Percentiles rank a stretch among this genome's conserved stretches.
Evolutionary conservation across 805 yeast species (phyloP).

Genomic region (Danielozyma ontarioensis): DNA sequence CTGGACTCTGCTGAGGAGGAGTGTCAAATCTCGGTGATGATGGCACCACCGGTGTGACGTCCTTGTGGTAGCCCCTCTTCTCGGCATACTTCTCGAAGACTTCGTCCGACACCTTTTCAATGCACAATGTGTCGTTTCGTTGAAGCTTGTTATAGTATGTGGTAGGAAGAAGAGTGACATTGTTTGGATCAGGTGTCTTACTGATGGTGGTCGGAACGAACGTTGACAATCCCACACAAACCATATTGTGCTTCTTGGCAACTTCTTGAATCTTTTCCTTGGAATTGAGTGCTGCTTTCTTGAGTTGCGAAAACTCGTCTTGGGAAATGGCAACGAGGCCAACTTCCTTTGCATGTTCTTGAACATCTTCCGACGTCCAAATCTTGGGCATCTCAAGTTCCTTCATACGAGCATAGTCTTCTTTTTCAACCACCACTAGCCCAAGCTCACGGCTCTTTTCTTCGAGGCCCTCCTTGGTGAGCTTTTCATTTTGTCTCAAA

Average conservation of each 20-base stretch:
- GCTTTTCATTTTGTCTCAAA: constrained; percentile 8
- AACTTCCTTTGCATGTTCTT: constrained; percentile 25
- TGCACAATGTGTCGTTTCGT: constrained; percentile 37
- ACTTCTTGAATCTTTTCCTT: constrained; percentile 23
- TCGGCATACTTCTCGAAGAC: constrained; percentile 41
- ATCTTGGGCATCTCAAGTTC: constrained; percentile 10
- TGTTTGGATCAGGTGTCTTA: constrained; percentile 47
- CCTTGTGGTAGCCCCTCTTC: constrained; percentile 43
- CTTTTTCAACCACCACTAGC: constrained; percentile 20
- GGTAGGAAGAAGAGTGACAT: constrained; percentile 60
- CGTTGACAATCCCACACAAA: constrained; percentile 54
- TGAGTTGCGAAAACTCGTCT: constrained; percentile 8
- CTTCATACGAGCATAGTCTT: constrained; percentile 20
- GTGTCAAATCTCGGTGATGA: constrained; percentile 13
- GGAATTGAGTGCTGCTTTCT: constrained; percentile 2
- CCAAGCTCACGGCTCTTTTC: constrained; percentile 21
- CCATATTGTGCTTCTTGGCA: constrained; percentile 43
- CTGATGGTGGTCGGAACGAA: constrained; percentile 61
- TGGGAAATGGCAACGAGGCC: constrained; percentile 18
- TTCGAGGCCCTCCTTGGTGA: constrained; percentile 25
- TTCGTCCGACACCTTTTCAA: constrained; percentile 43
- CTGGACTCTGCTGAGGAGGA: constrained; percentile 9
- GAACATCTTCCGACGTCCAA: constrained; percentile 20
- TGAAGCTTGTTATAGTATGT: constrained; percentile 58
- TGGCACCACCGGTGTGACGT: constrained; percentile 15